phyloP scores from a whole-genome alignment of 2,329 filamentous ascomycete species.

The Fusarium sororula region DNA sequence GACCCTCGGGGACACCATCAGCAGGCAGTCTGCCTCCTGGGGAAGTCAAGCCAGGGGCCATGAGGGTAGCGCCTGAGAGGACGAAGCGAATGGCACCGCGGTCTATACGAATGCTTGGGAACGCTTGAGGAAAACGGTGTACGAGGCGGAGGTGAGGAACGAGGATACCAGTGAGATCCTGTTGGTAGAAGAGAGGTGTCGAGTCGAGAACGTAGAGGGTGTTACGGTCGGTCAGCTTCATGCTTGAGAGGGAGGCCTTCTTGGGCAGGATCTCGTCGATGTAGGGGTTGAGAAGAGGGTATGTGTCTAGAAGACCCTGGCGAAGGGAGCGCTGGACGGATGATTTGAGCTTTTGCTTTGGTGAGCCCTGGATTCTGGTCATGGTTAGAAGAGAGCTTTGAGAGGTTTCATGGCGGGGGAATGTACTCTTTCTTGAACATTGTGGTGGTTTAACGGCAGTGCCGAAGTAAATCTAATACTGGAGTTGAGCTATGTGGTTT shows the following conservation, averaged over 20 bases:
- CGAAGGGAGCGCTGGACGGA: constrained; percentile 90
- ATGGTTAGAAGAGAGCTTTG: constrained; percentile 30
- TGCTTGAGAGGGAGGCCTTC: constrained; percentile 86
- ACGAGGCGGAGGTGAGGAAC: constrained; percentile 90
- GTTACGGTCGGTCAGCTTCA: constrained; percentile 92
- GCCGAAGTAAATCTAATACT: not conserved
- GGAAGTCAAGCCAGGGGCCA: constrained; percentile 93
- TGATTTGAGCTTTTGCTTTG: constrained; percentile 97
- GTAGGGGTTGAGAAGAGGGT: constrained; percentile 84
- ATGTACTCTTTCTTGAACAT: constrained; percentile 96
- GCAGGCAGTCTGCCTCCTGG: constrained; percentile 81
- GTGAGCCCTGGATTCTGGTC: constrained; percentile 70
- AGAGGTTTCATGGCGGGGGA: constrained; percentile 22
- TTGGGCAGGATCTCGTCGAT: constrained; percentile 97
- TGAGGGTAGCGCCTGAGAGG: constrained; percentile 89
- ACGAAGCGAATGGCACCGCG: constrained; percentile 97
- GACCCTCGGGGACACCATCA: constrained; percentile 47
- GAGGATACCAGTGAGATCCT: constrained; percentile 75
- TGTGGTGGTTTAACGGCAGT: constrained; percentile 46
- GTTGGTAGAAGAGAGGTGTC: constrained; percentile 90
- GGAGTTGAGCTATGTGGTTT: not conserved
- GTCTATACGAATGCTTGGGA: constrained; percentile 89
- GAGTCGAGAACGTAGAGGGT: constrained; percentile 85
- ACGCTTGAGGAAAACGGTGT: constrained; percentile 86
- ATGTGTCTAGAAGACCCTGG: constrained; percentile 81